A percentile compares a stretch with the other conserved stretches of the same genome.
Evolutionary conservation across 2,329 filamentous ascomycete species (phyloP).

Genomic region (Neonectria punicea): DNA sequence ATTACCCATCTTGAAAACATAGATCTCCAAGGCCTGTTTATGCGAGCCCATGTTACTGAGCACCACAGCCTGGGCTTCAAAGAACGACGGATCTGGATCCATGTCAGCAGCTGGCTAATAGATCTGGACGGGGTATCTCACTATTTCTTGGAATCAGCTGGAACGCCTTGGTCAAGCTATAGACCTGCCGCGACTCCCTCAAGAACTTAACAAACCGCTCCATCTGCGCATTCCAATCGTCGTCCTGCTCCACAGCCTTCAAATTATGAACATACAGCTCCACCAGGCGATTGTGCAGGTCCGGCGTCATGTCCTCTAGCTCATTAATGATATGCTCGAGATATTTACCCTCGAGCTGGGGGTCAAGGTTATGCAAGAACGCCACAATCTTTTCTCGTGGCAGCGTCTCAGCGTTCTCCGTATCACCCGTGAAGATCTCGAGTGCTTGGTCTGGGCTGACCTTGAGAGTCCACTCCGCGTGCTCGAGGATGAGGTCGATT

Average conservation of each 20-base stretch:
- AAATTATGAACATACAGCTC: conserved; percentile 73
- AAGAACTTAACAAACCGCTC: conserved; percentile 79
- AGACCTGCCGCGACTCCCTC: conserved; percentile 75
- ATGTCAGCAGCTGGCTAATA: conserved; percentile 21
- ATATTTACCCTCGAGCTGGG: conserved; percentile 80
- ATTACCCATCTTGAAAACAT: conserved; percentile 92
- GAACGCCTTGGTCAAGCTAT: conserved; percentile 83
- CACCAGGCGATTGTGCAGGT: conserved; percentile 87
- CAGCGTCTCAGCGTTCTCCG: conserved; percentile 91
- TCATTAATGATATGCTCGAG: conserved; percentile 92
- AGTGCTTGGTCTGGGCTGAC: conserved; percentile 80
- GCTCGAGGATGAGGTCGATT: conserved; percentile 91
- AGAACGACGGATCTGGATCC: conserved; percentile 80
- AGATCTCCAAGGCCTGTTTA: conserved; percentile 95
- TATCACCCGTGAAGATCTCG: conserved; percentile 93
- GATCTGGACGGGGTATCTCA: conserved; percentile 52
- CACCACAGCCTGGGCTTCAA: conserved; percentile 88
- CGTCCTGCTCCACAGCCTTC: conserved; percentile 53
- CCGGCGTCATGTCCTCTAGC: conserved; percentile 83
- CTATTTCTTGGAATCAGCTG: conserved; percentile 81
- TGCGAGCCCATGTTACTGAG: conserved; percentile 96
- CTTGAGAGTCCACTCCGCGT: conserved; percentile 86
- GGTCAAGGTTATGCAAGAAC: conserved; percentile 78
- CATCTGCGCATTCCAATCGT: conserved; percentile 68
- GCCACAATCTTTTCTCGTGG: conserved; percentile 79